A percentile compares a stretch with the other conserved stretches of the same genome.
phyloP scores from a whole-genome alignment of 1,139 yeast genomes.

The Blastobotrys illinoisensis region DNA sequence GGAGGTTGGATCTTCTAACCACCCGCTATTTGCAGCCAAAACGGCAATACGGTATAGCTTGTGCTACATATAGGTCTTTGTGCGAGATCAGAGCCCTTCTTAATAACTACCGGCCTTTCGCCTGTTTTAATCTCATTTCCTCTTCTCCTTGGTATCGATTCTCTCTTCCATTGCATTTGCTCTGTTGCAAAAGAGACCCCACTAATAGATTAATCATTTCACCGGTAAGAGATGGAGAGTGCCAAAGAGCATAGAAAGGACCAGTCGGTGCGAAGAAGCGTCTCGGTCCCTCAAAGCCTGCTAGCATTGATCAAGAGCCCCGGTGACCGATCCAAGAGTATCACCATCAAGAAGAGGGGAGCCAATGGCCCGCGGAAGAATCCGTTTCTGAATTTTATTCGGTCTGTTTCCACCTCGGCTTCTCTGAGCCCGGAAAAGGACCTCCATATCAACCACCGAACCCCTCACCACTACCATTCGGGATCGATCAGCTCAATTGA shows the following conservation, averaged over 20 bases:
- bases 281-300: constrained; percentile 9
- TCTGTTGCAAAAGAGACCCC: not conserved
- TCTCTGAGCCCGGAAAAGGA: not conserved
- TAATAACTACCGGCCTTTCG: not conserved
- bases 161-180: not conserved
- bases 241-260: not conserved
- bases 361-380: not conserved
- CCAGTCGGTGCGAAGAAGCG: constrained; percentile 7
- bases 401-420: not conserved
- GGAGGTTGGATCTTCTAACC: not conserved
- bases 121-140: not conserved
- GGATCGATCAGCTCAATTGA: not conserved
- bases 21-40: not conserved
- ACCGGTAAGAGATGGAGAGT: not conserved
- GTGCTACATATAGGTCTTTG: not conserved
- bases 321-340: not conserved
- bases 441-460: not conserved
- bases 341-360: not conserved
- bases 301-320: not conserved
- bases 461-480: not conserved
- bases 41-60: not conserved
- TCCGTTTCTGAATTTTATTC: constrained; percentile 6
- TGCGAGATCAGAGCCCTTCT: not conserved
- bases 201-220: no score
- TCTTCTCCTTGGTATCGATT: no score